Base-by-base conservation (phyloP, 495 filamentous ascomycete species). In the Penicillium verhagenii region DNA sequence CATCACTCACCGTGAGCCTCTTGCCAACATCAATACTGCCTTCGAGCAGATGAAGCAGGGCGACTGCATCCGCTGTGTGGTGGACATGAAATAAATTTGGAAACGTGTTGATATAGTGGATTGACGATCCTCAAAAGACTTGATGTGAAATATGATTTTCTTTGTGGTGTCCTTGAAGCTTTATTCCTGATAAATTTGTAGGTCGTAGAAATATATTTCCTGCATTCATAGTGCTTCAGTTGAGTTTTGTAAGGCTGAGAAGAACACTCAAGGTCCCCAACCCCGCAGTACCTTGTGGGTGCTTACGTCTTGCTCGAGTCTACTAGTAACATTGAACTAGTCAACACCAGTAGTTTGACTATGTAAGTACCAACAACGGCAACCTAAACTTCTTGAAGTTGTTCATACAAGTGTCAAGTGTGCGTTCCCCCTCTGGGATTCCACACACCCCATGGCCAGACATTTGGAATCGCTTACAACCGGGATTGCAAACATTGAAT, bases 21-120 rank as follows among this genome's bases (percentile, higher is more conserved):
- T 98, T 43, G 66, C 68, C 21, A 79, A 85, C 46, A 97, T 98
- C 76, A 97, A 96, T 79, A 78, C 77, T 18, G 92, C 91, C 10
- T 98, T 98, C 58, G 82, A 89, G 46, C 82, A 87, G 72, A 98
- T 98, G 94, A 96, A 96, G 82, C 77, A 82, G 49, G 94, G 94
- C 35, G 91, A 97, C 69, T 98, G 94, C 72, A 93, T 98, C 60
- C 87, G 94, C 43, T 96, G 89, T 57, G 95, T 89, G 7, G 77
- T 82, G 25, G 72, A 81, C 49, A 74, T 73, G 67, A 68, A 68
- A 60, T 68, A 68, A 39, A 56, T 44, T 53, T 39, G n/a, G n/a
- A 24, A 45, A 43, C 47, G 16, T 44, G 45, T 53, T 18, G 55
- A 52, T n/a, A 47, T 54, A 40, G 47, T 54, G 20, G 25, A 47